These are phyloP conservation scores for Fraxinus paxiana DNA, from an alignment of 305 asterid genomes.

Conservation along the genomic window DNA sequence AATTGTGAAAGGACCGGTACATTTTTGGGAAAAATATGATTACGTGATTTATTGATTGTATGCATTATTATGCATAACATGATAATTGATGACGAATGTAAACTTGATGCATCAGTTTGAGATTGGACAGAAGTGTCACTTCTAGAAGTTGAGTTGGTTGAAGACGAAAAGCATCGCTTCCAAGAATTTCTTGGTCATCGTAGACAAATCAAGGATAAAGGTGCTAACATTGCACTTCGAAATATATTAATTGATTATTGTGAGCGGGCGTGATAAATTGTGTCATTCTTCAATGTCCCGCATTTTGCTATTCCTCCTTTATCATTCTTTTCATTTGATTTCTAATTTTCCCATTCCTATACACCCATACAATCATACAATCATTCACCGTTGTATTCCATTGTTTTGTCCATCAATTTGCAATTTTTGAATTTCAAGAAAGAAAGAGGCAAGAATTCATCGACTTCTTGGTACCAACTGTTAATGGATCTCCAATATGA, in stretches of 20 bases:
- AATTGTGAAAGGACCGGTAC: neutral
- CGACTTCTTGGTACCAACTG: conserved; percentile 1
- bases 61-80: too few species aligned
- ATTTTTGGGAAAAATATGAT: neutral
- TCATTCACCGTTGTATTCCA: neutral
- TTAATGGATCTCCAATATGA: conserved; percentile 51
- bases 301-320: conserved; percentile 67
- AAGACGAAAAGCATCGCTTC: neutral
- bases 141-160: neutral
- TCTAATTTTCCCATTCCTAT: conserved; percentile 70
- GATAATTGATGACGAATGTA: neutral
- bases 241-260: conserved; percentile 23
- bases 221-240: neutral
- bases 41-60: neutral
- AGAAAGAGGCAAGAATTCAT: neutral
- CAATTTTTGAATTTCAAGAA: conserved; percentile 4
- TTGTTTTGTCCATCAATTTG: conserved; percentile 13
- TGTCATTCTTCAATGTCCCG: conserved; percentile 75
- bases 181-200: neutral
- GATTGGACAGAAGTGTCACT: neutral
- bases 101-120: neutral
- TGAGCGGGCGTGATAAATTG: conserved; percentile 71
- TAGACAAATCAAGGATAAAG: neutral
- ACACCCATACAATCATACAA: conserved; percentile 44
- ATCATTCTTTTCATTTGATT: conserved; percentile 55